These are phyloP conservation scores for Lithocarpus polystachyus DNA, from an alignment of 306 rosid species.

Conservation along the genomic window DNA sequence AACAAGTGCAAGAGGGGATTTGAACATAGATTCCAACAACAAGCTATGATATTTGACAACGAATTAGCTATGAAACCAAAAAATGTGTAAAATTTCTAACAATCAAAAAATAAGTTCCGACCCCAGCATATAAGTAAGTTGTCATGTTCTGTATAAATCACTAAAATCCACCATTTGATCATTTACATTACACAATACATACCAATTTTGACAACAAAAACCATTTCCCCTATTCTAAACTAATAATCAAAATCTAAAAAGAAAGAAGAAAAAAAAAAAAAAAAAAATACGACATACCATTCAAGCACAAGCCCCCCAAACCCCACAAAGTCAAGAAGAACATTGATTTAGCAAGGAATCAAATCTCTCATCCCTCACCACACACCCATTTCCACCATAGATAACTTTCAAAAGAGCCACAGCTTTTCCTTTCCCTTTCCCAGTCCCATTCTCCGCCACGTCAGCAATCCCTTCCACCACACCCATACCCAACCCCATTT, in stretches of 20 bases:
- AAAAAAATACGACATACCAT: background rate
- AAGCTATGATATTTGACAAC: no score
- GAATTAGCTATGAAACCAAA: no score
- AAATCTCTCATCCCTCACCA: constrained; percentile 38
- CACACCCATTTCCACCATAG: constrained; percentile 26
- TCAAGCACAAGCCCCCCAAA: background rate
- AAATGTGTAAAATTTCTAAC: no score
- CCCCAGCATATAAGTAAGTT: no score
- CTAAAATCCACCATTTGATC: background rate
- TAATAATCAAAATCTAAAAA: background rate
- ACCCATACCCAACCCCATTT: constrained; percentile 29
- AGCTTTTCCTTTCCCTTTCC: constrained; percentile 64
- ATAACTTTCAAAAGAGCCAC: constrained; percentile 45
- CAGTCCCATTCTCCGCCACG: constrained; percentile 50
- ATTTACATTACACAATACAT: background rate
- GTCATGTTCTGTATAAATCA: background rate
- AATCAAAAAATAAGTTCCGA: no score
- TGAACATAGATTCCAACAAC: no score
- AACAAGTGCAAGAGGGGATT: no score
- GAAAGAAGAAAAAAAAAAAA: background rate
- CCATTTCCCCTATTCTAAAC: background rate
- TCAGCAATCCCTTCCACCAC: constrained; percentile 55
- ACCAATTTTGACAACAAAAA: background rate
- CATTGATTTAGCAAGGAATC: constrained; percentile 34
- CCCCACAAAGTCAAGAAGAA: constrained; percentile 5